Percentiles rank a stretch among this genome's conserved stretches.
Evolutionary conservation across 1,139 yeast species (phyloP).

Genomic region (Diutina pseudorugosa): DNA sequence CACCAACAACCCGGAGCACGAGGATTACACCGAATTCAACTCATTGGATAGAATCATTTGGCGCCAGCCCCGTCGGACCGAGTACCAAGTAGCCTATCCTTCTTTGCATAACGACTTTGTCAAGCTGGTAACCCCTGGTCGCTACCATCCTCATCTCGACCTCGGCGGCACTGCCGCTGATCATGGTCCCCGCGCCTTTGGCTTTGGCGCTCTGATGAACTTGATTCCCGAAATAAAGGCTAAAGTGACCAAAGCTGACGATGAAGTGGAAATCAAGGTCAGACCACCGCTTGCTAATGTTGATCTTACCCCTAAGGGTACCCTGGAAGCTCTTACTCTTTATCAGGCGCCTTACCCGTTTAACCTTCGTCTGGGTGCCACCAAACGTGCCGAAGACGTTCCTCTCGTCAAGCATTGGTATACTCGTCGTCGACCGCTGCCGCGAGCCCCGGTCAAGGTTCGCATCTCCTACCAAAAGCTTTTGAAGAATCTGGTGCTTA

Average conservation of each 20-base stretch:
- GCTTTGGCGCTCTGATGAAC: conserved; percentile 7
- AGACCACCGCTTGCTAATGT: conserved; percentile 5
- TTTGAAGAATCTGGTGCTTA: conserved; percentile 60
- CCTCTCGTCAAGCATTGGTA: conserved; percentile 79
- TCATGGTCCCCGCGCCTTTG: conserved; percentile 31
- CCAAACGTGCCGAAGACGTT: conserved; percentile 81
- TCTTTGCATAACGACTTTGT: conserved; percentile 74
- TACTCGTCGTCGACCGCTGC: conserved; percentile 44
- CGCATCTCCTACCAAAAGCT: conserved; percentile 82
- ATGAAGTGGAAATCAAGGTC: conserved; percentile 5
- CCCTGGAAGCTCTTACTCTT: conserved; percentile 49
- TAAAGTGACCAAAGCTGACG: conserved; percentile 27
- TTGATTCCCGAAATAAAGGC: conserved; percentile 10
- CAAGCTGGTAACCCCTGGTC: conserved; percentile 43
- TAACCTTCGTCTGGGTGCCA: conserved; percentile 58
- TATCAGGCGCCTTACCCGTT: conserved; percentile 84
- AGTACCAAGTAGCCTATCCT: conserved; percentile 79
- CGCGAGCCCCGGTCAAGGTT: conserved; percentile 57
- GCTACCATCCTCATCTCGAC: conserved; percentile 39
- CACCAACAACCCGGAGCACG: conserved; percentile 44
- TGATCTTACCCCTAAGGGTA: conserved; percentile 24
- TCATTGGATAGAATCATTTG: conserved; percentile 78
- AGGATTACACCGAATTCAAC: conserved; percentile 83
- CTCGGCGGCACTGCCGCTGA: conserved; percentile 23
- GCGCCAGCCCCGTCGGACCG: conserved; percentile 66